phyloP scores from a whole-genome alignment of 139 green algal genomes.

The Microglena sp. region DNA sequence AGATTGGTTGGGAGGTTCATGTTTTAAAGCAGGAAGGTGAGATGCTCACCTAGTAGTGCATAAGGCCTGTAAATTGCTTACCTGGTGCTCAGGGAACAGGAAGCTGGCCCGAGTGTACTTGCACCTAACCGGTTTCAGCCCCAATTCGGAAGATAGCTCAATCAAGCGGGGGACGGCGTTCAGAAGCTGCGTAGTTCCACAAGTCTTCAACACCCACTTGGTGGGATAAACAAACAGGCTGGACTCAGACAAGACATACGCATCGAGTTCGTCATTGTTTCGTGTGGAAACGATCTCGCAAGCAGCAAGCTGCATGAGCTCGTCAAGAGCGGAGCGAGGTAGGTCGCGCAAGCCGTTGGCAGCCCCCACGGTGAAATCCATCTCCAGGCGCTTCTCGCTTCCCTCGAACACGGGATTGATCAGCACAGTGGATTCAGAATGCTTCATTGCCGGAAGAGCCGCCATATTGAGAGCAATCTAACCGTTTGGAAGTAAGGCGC shows the following conservation, averaged over 20 bases:
- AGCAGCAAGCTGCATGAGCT: constrained; percentile 63
- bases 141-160: constrained; percentile 49
- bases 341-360: constrained; percentile 60
- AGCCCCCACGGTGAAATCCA: constrained; percentile 59
- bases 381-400: constrained; percentile 87
- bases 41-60: too few relatives aligned
- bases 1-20: too few relatives aligned
- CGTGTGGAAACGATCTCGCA: constrained; percentile 89
- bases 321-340: constrained; percentile 54
- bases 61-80: too few relatives aligned
- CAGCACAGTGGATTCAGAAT: constrained; percentile 15
- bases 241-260: constrained; percentile 95
- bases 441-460: too few relatives aligned
- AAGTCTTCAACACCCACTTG: constrained; percentile 95
- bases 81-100: constrained; percentile 88
- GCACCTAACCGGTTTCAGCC: constrained; percentile 44
- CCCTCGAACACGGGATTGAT: constrained; percentile 79
- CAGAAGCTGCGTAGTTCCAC: constrained; percentile 90
- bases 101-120: constrained; percentile 89
- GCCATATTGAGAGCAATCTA: too few relatives aligned
- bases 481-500: too few relatives aligned
- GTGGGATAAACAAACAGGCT: constrained; percentile 90
- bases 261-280: constrained; percentile 74
- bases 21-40: too few relatives aligned
- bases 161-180: constrained; percentile 67